Evolutionary conservation across 192 early-diverging fungal genomes (phyloP).

Genomic region (Backusella liffmaniae): DNA sequence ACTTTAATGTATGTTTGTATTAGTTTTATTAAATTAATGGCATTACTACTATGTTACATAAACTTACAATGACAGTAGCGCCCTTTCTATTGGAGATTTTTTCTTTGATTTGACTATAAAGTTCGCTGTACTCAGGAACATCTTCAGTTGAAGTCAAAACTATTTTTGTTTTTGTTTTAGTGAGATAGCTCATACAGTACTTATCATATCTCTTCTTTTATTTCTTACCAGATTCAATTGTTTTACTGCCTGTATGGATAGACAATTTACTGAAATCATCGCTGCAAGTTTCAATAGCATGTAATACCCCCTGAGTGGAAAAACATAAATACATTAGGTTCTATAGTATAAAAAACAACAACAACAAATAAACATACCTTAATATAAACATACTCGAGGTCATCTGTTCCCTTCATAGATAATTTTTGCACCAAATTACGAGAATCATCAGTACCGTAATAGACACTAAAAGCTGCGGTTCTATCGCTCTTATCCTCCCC

Average conservation of each 20-base stretch:
- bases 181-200: not conserved
- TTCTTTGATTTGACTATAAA: conserved; percentile 8
- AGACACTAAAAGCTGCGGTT: conserved; percentile 5
- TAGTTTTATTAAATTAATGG: not conserved
- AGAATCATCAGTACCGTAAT: conserved; percentile 9
- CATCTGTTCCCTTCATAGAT: not conserved
- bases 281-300: conserved; percentile 1
- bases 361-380: conserved; percentile 1
- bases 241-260: conserved; percentile 5
- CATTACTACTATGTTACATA: not conserved
- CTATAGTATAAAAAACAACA: not conserved
- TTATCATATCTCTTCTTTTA: not conserved
- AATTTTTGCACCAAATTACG: not conserved
- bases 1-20: not conserved
- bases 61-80: conserved; percentile 5
- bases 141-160: not conserved
- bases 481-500: not conserved
- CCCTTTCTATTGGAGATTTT: conserved; percentile 5
- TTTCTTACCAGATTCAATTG: not conserved
- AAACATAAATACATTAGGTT: not conserved
- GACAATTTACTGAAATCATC: not conserved
- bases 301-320: conserved; percentile 4
- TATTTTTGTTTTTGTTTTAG: not conserved
- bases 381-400: conserved; percentile 8
- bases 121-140: not conserved